phyloP scores from a whole-genome alignment of 371 early-diverging fungal species.

The Phascolomyces articulosus region DNA sequence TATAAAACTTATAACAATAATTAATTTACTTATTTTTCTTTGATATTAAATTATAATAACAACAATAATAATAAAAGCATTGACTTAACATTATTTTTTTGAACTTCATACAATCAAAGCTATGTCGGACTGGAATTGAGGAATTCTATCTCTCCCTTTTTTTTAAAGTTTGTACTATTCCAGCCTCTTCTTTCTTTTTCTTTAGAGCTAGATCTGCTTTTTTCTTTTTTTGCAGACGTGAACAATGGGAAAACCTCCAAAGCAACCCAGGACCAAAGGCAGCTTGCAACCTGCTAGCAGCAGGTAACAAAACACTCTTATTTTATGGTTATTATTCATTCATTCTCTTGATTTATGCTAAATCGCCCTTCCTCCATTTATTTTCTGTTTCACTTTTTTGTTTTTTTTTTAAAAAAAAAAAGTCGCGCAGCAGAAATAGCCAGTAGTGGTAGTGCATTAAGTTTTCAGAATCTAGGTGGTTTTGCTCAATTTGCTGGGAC shows the following conservation, averaged over 20 bases:
- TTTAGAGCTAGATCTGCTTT: neutral
- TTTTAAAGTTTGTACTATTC: neutral
- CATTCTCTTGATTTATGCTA: neutral
- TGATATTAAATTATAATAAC: neutral
- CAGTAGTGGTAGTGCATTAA: constrained; percentile 35
- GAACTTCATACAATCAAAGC: neutral
- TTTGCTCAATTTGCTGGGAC: constrained; percentile 65
- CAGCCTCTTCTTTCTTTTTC: neutral
- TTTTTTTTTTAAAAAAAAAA: neutral
- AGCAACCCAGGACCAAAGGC: constrained; percentile 66
- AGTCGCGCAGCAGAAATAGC: constrained; percentile 78
- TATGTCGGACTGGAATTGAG: neutral
- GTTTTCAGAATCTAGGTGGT: constrained; percentile 61
- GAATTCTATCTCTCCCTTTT: no score
- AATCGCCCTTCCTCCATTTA: neutral
- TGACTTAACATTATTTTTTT: no score
- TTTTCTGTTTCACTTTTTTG: neutral
- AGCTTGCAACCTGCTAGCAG: constrained; percentile 73
- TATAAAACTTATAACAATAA: no score
- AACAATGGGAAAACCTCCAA: constrained; percentile 52
- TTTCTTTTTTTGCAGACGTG: neutral
- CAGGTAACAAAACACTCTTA: constrained; percentile 50
- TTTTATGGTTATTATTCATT: neutral
- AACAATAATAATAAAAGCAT: neutral
- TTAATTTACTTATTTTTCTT: neutral